These are phyloP conservation scores for Diutina scorzettiae DNA, from an alignment of 1,139 yeast species.

Conservation along the genomic window DNA sequence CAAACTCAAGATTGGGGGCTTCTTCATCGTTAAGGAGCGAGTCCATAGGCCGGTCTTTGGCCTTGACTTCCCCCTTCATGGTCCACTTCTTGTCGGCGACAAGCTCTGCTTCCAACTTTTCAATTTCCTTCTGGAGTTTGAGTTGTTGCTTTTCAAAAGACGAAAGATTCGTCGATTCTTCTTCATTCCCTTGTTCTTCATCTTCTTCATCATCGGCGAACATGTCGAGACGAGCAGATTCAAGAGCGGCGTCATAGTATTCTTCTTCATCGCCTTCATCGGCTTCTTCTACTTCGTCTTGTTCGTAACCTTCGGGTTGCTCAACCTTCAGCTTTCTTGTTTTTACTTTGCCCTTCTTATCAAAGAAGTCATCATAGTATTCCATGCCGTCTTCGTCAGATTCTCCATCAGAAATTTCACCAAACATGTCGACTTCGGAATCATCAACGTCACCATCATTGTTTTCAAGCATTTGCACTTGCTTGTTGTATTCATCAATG, in stretches of 20 bases:
- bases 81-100: constrained; percentile 92
- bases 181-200: constrained; percentile 7
- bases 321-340: not conserved
- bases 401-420: constrained; percentile 34
- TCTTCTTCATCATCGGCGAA: constrained; percentile 30
- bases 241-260: constrained; percentile 40
- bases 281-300: constrained; percentile 13
- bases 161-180: constrained; percentile 39
- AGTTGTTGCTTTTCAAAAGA: constrained; percentile 78
- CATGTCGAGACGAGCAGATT: constrained; percentile 44
- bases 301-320: not conserved
- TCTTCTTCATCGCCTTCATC: constrained; percentile 28
- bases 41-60: constrained; percentile 73
- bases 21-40: constrained; percentile 45
- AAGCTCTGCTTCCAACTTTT: constrained; percentile 70
- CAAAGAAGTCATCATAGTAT: constrained; percentile 67
- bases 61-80: constrained; percentile 81
- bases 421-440: constrained; percentile 55
- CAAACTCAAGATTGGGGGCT: constrained; percentile 26
- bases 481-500: constrained; percentile 75
- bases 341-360: constrained; percentile 15
- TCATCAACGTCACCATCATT: constrained; percentile 28
- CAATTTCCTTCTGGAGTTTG: constrained; percentile 65
- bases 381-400: constrained; percentile 47
- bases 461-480: constrained; percentile 63